Evolutionary conservation across 192 early-diverging fungal species (phyloP).

Genomic region (Coemansia sp.): DNA sequence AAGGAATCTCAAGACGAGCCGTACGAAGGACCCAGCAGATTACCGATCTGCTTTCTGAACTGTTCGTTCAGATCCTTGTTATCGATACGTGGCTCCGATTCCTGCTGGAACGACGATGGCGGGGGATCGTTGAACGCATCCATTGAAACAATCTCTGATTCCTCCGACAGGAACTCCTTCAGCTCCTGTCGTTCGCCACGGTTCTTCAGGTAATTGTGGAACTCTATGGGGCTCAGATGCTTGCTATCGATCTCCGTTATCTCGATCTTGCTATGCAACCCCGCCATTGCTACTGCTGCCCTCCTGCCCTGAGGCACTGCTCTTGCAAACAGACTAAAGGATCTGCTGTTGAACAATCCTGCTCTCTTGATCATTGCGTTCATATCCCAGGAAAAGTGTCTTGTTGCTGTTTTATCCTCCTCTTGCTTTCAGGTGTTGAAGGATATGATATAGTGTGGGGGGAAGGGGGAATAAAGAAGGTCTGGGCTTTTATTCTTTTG

Average conservation of each 20-base stretch:
- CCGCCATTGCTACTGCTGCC: background rate
- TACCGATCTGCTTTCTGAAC: slow-evolving; percentile 47
- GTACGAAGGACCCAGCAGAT: slow-evolving; percentile 22
- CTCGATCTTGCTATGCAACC: slow-evolving; percentile 24
- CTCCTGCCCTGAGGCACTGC: too few relatives aligned
- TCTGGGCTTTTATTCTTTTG: too few relatives aligned
- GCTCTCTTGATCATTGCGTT: too few relatives aligned
- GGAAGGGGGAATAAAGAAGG: too few relatives aligned
- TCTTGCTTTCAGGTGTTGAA: background rate
- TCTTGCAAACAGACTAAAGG: too few relatives aligned
- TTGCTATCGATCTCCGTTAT: slow-evolving; percentile 2
- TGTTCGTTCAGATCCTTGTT: slow-evolving; percentile 37
- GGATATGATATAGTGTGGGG: background rate
- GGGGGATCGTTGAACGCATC: slow-evolving; percentile 34
- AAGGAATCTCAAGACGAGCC: too few relatives aligned
- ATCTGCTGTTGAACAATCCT: too few relatives aligned
- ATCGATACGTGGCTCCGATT: background rate
- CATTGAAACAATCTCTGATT: slow-evolving; percentile 29
- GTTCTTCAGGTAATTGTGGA: slow-evolving; percentile 40
- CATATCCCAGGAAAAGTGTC: too few relatives aligned
- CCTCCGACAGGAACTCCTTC: slow-evolving; percentile 36
- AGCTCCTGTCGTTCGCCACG: slow-evolving; percentile 17
- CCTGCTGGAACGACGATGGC: background rate
- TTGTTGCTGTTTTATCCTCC: background rate
- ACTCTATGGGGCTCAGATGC: slow-evolving; percentile 33